Base-by-base conservation (phyloP, 148 eudicot genomes). In the Rhododendron kiyosumense region DNA sequence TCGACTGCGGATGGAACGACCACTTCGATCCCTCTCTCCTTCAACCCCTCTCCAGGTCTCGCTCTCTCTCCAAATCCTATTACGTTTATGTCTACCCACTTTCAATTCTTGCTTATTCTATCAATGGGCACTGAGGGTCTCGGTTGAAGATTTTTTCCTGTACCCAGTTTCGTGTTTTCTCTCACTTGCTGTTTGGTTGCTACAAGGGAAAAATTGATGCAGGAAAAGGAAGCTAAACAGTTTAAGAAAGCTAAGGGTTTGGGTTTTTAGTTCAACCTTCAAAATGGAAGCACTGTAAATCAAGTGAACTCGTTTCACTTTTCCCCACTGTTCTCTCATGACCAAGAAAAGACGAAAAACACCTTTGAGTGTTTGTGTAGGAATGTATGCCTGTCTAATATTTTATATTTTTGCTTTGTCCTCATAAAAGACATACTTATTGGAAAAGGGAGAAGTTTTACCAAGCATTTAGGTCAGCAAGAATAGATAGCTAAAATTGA, bases 1-100 rank as follows among this genome's bases (percentile, higher is more conserved):
- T 96, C 82, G 98, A 96, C 81, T 96, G 99, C 83, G 99, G 99
- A 43, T 96, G 99, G 99, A 95, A 92, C 86, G 98, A 96, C 92
- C 96, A 94, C 57, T 96, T 96, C 81, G 95, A 96, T 81, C 89
- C 93, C 79, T 84, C 92, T 32, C 91, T 96, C 85, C 99, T 95
- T n/a, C 88, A 91, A 34, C 96, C 99, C 17, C 98, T 96, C 79
- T 94, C 99, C 91, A 93, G 94, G 99, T 96, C 78, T 81, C 75
- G 22, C 79, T 54, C 41, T 78, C 43, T 78, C 20, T 96, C 78
- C 59, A 17, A 48, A 43, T 85, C 12, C 43, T 46, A 78, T 32
- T 32, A 84, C 26, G 51, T 81, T 24, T 75, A 14, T 43, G 48
- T 7, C 8, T 2, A 11, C 34, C 46, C n/a, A 5, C 59, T 8